phyloP scores from a whole-genome alignment of 495 filamentous ascomycete species.

The Xylaria intraflava region DNA sequence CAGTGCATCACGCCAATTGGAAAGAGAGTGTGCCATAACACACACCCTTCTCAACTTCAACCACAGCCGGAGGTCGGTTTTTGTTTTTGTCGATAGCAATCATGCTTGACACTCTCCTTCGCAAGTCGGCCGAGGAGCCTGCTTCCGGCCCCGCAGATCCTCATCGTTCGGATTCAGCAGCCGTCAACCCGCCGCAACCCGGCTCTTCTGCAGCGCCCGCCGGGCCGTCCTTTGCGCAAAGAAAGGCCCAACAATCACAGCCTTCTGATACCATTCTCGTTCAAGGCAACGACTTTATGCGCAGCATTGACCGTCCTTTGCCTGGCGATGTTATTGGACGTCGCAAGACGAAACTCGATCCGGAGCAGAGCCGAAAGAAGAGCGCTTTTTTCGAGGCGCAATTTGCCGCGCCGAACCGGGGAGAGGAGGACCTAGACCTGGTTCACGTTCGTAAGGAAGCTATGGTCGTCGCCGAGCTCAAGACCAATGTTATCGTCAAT shows the following conservation, averaged over 20 bases:
- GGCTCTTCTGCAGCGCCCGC: not conserved
- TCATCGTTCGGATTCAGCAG: not conserved
- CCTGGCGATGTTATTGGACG: slow-evolving; percentile 31
- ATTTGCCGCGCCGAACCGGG: slow-evolving; percentile 32
- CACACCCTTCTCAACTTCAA: not conserved
- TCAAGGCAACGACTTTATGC: slow-evolving; percentile 32
- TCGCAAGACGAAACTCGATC: slow-evolving; percentile 23
- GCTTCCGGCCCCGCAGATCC: not conserved
- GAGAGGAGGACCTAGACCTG: slow-evolving; percentile 36
- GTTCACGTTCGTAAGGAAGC: slow-evolving; percentile 59
- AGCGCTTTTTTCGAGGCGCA: slow-evolving; percentile 44
- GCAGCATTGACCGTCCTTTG: slow-evolving; percentile 29
- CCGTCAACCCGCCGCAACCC: not conserved
- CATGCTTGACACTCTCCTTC: slow-evolving; percentile 5
- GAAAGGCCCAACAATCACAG: slow-evolving; percentile 32
- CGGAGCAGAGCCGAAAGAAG: slow-evolving; percentile 33
- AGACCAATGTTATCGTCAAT: slow-evolving; percentile 53
- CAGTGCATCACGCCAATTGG: not conserved
- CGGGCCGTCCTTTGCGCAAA: slow-evolving; percentile 32
- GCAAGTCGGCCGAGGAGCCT: not conserved
- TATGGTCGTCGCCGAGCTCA: slow-evolving; percentile 70
- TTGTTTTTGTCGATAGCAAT: not conserved
- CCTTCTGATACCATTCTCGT: slow-evolving; percentile 35
- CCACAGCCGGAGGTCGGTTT: not conserved
- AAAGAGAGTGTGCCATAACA: not conserved